Conservation (phyloP, 371 early-diverging fungal species). For the Batrachochytrium dendrobatidis region DNA sequence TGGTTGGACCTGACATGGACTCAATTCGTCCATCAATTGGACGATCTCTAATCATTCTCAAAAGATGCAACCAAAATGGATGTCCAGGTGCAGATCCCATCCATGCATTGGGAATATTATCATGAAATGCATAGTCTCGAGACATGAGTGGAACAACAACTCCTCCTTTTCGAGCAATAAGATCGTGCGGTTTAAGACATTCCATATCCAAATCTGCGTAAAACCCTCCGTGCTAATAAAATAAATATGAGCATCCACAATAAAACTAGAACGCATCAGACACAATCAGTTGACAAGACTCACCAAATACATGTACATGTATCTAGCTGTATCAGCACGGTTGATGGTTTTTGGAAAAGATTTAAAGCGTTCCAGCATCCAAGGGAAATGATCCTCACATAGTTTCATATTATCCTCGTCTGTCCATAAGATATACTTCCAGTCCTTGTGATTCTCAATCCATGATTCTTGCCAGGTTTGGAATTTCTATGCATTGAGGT, state of each 20-base stretch:
- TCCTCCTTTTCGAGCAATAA: neutral
- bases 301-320: constrained; percentile 29
- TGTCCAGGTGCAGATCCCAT: constrained; percentile 25
- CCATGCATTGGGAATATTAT: constrained; percentile 31
- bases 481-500: constrained; percentile 9
- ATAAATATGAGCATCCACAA: constrained; percentile 13
- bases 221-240: constrained; percentile 31
- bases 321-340: constrained; percentile 25
- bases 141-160: constrained; percentile 6
- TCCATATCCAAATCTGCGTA: constrained; percentile 33
- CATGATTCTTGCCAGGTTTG: constrained; percentile 17
- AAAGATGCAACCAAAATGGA: constrained; percentile 22
- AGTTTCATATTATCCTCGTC: constrained; percentile 22
- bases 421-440: constrained; percentile 27
- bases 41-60: constrained; percentile 11
- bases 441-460: constrained; percentile 12
- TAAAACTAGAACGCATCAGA: neutral
- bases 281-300: constrained; percentile 8
- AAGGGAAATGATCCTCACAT: constrained; percentile 18
- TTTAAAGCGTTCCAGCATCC: constrained; percentile 20
- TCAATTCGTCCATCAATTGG: constrained; percentile 10
- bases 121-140: constrained; percentile 9
- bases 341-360: constrained; percentile 11
- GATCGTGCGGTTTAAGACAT: neutral
- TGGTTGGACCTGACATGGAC: constrained; percentile 18